Evolutionary conservation across 2,329 filamentous ascomycete genomes (phyloP), one percentile per base, ranked within the genome.

Genomic region (Aureobasidium sp.): DNA sequence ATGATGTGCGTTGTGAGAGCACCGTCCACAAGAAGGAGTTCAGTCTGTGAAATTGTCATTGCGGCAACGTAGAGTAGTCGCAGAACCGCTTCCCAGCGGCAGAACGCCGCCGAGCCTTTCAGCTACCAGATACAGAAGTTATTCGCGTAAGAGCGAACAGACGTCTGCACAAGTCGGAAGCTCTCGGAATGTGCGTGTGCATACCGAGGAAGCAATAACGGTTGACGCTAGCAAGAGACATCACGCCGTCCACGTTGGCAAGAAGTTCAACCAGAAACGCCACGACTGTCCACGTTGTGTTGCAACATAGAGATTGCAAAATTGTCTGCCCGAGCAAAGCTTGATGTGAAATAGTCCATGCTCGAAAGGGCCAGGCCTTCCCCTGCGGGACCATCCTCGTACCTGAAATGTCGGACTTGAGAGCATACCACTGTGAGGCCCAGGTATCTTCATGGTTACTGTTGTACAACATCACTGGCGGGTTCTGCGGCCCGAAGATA

Each of bases 311-410:
- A 42, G 52, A 29, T 44, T 29, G 39, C 41, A 14, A 20, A 6
- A 36, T 34, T 57, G 29, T 57, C 53, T 57, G 53, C 53, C 53
- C 53, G 53, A 41, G 53, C 53, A 45, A 34, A 45, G 25, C 39
- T 55, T 31, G 37, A 22, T 20, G 17, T 31, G 9, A 6, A 12
- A 20, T 15, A 20, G 37, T 27, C 49, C 34, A 39, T 52, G 49
- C 49, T 52, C 49, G 25, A 5, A 15, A 6, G 5, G 34, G 34
- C 49, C 49, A 52, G 31, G 11, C n/a, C 34, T 12, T 22, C 29
- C 14, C n/a, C 29, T 36, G n/a, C 4, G 29, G 11, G 3, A 14
- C 27, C n/a, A 17, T 14, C 5, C 20, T 22, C 11, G 20, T 49
- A 12, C 27, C 15, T 14, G 22, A 22, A 14, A 4, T 22, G 48